These are phyloP conservation scores for Nadsonia starkeyi-henricii DNA, from an alignment of 1,139 yeast genomes.

Conservation along the genomic window DNA sequence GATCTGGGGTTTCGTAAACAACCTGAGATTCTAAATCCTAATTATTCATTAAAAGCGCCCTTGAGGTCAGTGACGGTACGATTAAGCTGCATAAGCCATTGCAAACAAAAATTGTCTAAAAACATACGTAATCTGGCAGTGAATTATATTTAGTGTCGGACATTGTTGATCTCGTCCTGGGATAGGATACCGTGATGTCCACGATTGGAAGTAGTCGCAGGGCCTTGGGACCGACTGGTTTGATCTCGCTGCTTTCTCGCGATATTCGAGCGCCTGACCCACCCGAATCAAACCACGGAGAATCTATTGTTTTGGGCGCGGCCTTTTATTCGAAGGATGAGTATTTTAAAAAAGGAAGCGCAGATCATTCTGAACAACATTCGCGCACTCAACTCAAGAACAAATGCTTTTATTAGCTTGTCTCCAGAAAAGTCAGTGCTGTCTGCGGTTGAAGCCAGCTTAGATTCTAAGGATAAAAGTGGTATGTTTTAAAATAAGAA, in stretches of 20 bases:
- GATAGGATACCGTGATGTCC: background rate
- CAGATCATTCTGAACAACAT: slow-evolving; percentile 17
- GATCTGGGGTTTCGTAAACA: slow-evolving; percentile 11
- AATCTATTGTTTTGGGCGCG: too few species aligned
- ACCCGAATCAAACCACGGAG: too few species aligned
- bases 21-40: slow-evolving; percentile 11
- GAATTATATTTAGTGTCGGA: slow-evolving; percentile 11
- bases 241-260: slow-evolving; percentile 6
- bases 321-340: too few species aligned
- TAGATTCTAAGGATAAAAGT: background rate
- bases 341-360: slow-evolving; percentile 8
- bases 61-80: too few species aligned
- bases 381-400: slow-evolving; percentile 16
- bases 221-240: background rate
- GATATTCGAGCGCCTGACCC: slow-evolving; percentile 4
- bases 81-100: too few species aligned
- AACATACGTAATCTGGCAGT: slow-evolving; percentile 13
- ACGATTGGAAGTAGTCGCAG: slow-evolving; percentile 1
- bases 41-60: background rate
- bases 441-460: slow-evolving; percentile 6
- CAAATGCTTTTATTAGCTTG: slow-evolving; percentile 23
- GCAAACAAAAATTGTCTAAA: background rate
- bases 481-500: background rate
- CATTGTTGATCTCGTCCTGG: background rate
- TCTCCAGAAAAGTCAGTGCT: slow-evolving; percentile 10